Conservation (phyloP, 306 rosid species). For the Lathyrus oleraceus region DNA sequence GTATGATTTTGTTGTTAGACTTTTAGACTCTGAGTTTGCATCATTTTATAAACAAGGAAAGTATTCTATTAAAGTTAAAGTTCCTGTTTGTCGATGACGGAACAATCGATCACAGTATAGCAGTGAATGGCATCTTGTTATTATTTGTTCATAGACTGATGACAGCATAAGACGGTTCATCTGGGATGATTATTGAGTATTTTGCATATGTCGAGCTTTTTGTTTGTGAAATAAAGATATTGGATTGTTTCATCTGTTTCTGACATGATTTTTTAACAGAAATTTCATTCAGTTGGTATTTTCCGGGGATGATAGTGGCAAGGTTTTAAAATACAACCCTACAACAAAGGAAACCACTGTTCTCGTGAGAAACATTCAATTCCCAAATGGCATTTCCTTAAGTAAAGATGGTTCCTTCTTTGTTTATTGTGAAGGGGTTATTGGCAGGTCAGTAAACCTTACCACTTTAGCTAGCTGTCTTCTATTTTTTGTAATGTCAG, state of each 20-base stretch:
- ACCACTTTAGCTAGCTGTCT: background rate
- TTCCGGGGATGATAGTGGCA: constrained; percentile 71
- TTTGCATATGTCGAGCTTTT: too few species aligned
- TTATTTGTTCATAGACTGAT: too few species aligned
- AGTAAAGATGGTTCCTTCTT: constrained; percentile 93
- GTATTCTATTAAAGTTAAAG: too few species aligned
- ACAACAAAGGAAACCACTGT: constrained; percentile 74
- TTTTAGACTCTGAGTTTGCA: too few species aligned
- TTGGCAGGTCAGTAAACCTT: constrained; percentile 66
- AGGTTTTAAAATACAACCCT: constrained; percentile 77
- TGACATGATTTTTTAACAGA: constrained; percentile 53
- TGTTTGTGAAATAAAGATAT: too few species aligned
- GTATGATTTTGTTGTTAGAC: constrained; percentile 45
- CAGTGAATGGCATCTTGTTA: too few species aligned
- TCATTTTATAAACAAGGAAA: constrained; percentile 12
- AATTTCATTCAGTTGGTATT: constrained; percentile 80
- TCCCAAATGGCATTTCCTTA: constrained; percentile 87
- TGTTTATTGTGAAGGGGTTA: constrained; percentile 62
- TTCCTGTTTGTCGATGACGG: too few species aligned
- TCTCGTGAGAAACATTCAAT: constrained; percentile 70
- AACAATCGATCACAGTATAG: too few species aligned
- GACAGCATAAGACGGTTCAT: too few species aligned
- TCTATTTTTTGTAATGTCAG: background rate
- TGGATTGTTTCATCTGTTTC: constrained; percentile 33
- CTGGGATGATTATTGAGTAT: too few species aligned